These are phyloP conservation scores for Crithidia thermophila DNA, from an alignment of 208 protist species.

Conservation along the genomic window DNA sequence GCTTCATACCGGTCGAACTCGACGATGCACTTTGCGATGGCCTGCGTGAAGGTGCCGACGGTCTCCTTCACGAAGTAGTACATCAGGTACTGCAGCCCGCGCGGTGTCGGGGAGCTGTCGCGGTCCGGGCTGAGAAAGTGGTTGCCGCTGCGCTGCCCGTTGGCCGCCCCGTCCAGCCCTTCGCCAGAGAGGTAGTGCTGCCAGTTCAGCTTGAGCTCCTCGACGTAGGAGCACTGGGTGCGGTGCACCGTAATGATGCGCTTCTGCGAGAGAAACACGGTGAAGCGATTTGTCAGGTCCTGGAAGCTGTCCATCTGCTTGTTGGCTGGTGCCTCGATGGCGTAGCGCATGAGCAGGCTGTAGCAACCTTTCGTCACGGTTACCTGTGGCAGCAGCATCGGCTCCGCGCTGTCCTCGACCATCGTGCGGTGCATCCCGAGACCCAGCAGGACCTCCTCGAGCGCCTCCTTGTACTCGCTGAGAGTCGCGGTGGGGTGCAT, in stretches of 20 bases:
- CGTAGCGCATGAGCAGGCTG: constrained; percentile 73
- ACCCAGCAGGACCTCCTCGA: constrained; percentile 54
- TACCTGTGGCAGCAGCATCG: constrained; percentile 77
- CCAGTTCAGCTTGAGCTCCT: constrained; percentile 69
- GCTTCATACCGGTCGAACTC: constrained; percentile 82
- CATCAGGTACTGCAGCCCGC: constrained; percentile 37
- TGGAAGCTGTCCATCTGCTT: constrained; percentile 67
- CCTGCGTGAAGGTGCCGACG: constrained; percentile 59
- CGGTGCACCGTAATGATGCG: constrained; percentile 78
- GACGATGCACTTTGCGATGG: constrained; percentile 64
- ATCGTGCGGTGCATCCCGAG: constrained; percentile 59
- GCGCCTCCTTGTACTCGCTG: constrained; percentile 55
- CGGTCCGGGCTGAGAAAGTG: background rate
- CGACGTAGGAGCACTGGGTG: constrained; percentile 62
- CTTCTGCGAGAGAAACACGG: constrained; percentile 43
- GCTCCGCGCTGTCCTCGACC: constrained; percentile 58
- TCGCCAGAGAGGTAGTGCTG: constrained; percentile 14
- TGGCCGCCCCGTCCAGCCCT: background rate
- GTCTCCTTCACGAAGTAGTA: constrained; percentile 75
- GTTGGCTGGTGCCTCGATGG: constrained; percentile 40
- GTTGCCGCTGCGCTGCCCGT: background rate
- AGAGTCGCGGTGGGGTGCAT: constrained; percentile 66
- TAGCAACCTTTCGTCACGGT: constrained; percentile 53
- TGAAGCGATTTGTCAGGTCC: constrained; percentile 79
- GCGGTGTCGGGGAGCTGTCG: background rate